phyloP scores from a whole-genome alignment of 2,329 filamentous ascomycete species.

The Aspergillus tamarii region DNA sequence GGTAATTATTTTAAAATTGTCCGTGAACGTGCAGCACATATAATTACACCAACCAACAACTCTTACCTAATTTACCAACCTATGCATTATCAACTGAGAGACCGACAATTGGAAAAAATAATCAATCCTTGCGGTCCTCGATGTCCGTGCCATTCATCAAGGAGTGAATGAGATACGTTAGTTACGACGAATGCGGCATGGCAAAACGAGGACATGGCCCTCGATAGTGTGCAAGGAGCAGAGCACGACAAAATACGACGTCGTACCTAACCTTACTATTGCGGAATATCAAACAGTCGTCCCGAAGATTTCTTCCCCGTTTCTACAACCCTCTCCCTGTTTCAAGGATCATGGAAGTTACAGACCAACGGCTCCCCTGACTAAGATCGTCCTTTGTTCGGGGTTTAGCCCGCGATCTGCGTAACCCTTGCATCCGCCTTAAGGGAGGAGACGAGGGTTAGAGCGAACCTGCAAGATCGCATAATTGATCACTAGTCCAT shows the following conservation, averaged over 20 bases:
- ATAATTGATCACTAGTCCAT: conserved; percentile 16
- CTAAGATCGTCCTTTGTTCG: conserved; percentile 13
- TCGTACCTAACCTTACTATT: not conserved
- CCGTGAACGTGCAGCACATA: conserved; percentile 1
- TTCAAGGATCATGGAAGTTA: conserved; percentile 1
- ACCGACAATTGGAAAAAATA: not conserved
- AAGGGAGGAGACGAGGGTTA: conserved; percentile 8
- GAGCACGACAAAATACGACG: not conserved
- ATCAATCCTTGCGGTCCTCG: not conserved
- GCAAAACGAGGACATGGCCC: not conserved
- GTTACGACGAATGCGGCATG: not conserved
- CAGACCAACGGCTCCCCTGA: conserved; percentile 6
- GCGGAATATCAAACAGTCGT: conserved; percentile 1
- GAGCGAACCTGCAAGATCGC: conserved; percentile 9
- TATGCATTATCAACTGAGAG: not conserved
- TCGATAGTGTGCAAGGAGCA: not conserved
- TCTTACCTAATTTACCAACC: not conserved
- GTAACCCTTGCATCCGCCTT: conserved; percentile 23
- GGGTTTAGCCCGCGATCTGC: conserved; percentile 16
- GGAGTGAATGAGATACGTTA: not conserved
- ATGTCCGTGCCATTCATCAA: conserved; percentile 1
- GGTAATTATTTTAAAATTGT: not conserved
- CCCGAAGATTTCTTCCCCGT: not conserved
- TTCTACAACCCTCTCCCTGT: not conserved
- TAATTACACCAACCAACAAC: not conserved